Evolutionary conservation across 1,284 basidiomycete genomes (phyloP).

Genomic region (Cutaneotrichosporon arboriforme): DNA sequence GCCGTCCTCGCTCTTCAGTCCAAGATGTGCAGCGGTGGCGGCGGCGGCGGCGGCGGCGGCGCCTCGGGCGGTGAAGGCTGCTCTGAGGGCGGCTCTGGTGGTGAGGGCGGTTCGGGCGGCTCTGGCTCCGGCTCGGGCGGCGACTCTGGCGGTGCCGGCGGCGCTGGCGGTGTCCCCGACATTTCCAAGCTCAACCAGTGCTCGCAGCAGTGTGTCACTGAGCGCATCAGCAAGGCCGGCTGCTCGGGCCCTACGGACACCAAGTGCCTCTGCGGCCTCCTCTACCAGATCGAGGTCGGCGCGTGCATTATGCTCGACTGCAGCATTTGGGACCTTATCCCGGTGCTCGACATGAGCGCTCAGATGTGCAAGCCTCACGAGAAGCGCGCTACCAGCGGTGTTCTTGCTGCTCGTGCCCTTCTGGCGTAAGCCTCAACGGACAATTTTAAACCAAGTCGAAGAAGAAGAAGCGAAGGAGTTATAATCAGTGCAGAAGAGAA

Average conservation of each 20-base stretch:
- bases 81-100: not conserved
- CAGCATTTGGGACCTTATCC: not conserved
- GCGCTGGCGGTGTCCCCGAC: not conserved
- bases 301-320: not conserved
- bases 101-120: not conserved
- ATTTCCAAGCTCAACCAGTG: slow-evolving; percentile 3
- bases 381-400: no score
- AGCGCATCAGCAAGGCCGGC: not conserved
- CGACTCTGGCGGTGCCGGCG: not conserved
- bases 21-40: not conserved
- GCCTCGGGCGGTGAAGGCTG: not conserved
- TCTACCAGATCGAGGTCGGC: not conserved
- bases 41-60: not conserved
- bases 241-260: slow-evolving; percentile 10
- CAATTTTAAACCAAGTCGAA: no score
- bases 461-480: no score
- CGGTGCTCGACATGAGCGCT: not conserved
- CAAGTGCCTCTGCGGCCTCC: slow-evolving; percentile 1
- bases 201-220: slow-evolving; percentile 2
- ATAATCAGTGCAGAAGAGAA: no score
- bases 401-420: no score
- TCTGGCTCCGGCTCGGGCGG: not conserved
- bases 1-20: slow-evolving; percentile 3
- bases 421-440: no score
- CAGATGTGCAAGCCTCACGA: no score